Percentiles rank a stretch among this genome's conserved stretches.
phyloP scores from a whole-genome alignment of 768 basidiomycete species.

The Melanogaster broomeanus region DNA sequence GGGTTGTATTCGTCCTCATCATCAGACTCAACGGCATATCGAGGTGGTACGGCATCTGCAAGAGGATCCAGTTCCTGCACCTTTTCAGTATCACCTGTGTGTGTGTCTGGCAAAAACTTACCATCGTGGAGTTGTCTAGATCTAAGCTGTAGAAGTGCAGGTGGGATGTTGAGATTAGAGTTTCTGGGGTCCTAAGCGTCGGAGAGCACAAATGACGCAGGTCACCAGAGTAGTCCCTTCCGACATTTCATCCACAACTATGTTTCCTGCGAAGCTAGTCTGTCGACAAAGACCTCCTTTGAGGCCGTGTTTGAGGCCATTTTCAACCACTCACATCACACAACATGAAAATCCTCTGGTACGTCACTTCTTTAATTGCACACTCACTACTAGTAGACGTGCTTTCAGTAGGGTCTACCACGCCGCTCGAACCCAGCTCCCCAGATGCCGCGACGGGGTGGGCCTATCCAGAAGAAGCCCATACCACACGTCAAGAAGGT shows the following conservation, averaged over 20 bases:
- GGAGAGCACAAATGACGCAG: too few species aligned
- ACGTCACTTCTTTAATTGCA: constrained; percentile 11
- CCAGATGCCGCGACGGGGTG: constrained; percentile 60
- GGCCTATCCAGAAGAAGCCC: constrained; percentile 51
- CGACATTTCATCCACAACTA: constrained; percentile 4
- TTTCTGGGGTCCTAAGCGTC: constrained; percentile 9
- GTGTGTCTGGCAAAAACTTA: neutral
- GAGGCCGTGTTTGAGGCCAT: constrained; percentile 2
- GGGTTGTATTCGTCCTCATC: constrained; percentile 67
- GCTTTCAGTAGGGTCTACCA: constrained; percentile 35
- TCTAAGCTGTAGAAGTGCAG: too few species aligned
- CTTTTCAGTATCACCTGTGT: constrained; percentile 1
- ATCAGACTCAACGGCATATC: constrained; percentile 66
- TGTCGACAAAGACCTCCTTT: neutral
- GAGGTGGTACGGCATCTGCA: constrained; percentile 55
- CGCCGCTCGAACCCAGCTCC: constrained; percentile 42
- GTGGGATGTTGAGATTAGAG: constrained; percentile 3
- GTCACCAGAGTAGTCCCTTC: neutral
- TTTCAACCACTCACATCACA: constrained; percentile 14
- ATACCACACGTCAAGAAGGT: constrained; percentile 80
- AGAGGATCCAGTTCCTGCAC: constrained; percentile 55
- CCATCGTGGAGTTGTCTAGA: too few species aligned
- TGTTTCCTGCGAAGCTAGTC: neutral
- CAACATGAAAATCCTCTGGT: constrained; percentile 62
- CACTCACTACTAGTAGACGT: constrained; percentile 14